A percentile compares a stretch with the other conserved stretches of the same genome.
phyloP scores from a whole-genome alignment of 768 basidiomycete species.

The Mycena crocata region DNA sequence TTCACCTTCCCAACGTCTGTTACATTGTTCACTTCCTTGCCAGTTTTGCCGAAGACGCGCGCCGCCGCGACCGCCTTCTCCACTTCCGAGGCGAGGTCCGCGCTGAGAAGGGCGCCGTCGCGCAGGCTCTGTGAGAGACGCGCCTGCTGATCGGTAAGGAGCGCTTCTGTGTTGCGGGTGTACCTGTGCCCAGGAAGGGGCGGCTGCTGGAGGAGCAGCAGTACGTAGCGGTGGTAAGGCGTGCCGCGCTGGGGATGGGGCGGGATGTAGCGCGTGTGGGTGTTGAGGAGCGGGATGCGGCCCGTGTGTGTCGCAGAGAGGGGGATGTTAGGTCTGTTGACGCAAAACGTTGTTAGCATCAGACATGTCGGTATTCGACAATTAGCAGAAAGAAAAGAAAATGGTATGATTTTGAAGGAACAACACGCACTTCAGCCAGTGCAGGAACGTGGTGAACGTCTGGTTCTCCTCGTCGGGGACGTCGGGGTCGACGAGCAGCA shows the following conservation, averaged over 20 bases:
- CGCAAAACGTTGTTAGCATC: too few relatives aligned
- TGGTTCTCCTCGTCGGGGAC: constrained; percentile 79
- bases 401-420: too few relatives aligned
- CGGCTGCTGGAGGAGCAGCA: constrained; percentile 81
- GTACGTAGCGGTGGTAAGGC: constrained; percentile 89
- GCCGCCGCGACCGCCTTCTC: constrained; percentile 45
- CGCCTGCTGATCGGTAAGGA: constrained; percentile 45
- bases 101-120: constrained; percentile 16
- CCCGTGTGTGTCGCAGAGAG: constrained; percentile 68
- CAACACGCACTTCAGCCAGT: constrained; percentile 83
- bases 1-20: too few relatives aligned
- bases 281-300: constrained; percentile 55
- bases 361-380: not conserved
- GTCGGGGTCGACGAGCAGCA: constrained; percentile 92
- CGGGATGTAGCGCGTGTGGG: constrained; percentile 84
- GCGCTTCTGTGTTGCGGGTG: constrained; percentile 49
- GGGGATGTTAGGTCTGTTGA: constrained; percentile 87
- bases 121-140: constrained; percentile 43
- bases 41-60: too few relatives aligned
- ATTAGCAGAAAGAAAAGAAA: constrained; percentile 18
- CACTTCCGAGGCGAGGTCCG: constrained; percentile 45
- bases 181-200: constrained; percentile 45
- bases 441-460: constrained; percentile 79
- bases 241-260: constrained; percentile 94
- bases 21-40: too few relatives aligned